phyloP scores from a whole-genome alignment of 2,329 filamentous ascomycete species.

The Cladosporium colombiae region DNA sequence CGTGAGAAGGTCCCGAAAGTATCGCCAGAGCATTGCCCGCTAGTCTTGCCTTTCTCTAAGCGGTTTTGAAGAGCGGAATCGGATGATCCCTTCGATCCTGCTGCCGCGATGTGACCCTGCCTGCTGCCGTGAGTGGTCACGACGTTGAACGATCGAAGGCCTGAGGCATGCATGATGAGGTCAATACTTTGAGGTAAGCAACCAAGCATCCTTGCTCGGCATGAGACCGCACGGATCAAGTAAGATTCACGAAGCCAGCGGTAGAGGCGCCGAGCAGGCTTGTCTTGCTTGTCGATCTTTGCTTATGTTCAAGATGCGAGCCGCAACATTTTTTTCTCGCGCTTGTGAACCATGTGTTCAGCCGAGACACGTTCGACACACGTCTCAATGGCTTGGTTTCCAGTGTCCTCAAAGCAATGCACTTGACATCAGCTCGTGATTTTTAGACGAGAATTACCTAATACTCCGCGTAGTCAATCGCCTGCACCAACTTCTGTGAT shows the following conservation, averaged over 20 bases:
- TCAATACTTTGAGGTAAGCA: neutral
- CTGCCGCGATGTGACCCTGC: slow-evolving; percentile 7
- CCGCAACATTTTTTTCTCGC: neutral
- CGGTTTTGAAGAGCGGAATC: neutral
- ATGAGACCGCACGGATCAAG: neutral
- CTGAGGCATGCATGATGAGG: slow-evolving; percentile 1
- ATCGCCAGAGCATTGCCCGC: neutral
- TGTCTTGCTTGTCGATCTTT: slow-evolving; percentile 4
- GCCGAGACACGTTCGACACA: neutral
- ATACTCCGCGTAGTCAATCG: neutral
- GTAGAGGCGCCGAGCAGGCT: slow-evolving; percentile 6
- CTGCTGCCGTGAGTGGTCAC: neutral
- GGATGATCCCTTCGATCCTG: neutral
- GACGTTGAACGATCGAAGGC: slow-evolving; percentile 4
- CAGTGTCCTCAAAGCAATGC: neutral
- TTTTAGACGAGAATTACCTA: neutral
- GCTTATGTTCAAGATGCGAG: neutral
- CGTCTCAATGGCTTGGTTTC: neutral
- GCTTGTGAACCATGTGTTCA: neutral
- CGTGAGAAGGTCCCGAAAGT: neutral
- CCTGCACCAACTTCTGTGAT: neutral
- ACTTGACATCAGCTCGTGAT: neutral
- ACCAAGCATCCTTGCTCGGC: too few relatives aligned
- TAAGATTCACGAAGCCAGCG: neutral
- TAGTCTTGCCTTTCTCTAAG: neutral